phyloP scores from a whole-genome alignment of 2,329 filamentous ascomycete genomes.

The Botryotinia narcissicola region DNA sequence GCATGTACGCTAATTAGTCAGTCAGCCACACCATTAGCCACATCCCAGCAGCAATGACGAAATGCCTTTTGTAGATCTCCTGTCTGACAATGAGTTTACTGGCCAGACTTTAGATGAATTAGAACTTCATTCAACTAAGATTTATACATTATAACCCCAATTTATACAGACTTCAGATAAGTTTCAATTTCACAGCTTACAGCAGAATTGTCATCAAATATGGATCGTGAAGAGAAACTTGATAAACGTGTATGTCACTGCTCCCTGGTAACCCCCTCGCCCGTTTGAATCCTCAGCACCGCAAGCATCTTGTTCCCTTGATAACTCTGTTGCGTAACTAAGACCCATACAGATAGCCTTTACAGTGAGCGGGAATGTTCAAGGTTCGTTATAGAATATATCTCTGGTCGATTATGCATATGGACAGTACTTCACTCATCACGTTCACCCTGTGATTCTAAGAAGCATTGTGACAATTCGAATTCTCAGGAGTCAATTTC shows the following conservation, averaged over 20 bases:
- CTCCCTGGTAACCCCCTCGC: not conserved
- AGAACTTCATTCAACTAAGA: not conserved
- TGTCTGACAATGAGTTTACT: not conserved
- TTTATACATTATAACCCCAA: not conserved
- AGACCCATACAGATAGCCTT: constrained; percentile 7
- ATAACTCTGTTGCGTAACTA: not conserved
- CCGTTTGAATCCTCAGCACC: not conserved
- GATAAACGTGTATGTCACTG: not conserved
- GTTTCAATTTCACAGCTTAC: not conserved
- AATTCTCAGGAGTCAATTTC: constrained; percentile 1
- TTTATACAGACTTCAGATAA: not conserved
- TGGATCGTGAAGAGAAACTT: not conserved
- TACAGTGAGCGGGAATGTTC: constrained; percentile 1
- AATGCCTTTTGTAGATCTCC: not conserved
- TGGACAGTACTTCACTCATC: not conserved
- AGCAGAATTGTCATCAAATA: not conserved
- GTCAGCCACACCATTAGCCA: too few relatives aligned
- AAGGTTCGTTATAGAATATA: not conserved
- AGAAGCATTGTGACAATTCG: not conserved
- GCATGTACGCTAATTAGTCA: not conserved
- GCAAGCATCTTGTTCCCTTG: not conserved
- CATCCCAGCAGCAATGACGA: not conserved
- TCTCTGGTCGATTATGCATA: rapidly evolving
- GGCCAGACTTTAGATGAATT: not conserved
- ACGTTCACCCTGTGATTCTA: not conserved